Conservation (phyloP, 257 asterid species). For the Knoxia roxburghii region DNA sequence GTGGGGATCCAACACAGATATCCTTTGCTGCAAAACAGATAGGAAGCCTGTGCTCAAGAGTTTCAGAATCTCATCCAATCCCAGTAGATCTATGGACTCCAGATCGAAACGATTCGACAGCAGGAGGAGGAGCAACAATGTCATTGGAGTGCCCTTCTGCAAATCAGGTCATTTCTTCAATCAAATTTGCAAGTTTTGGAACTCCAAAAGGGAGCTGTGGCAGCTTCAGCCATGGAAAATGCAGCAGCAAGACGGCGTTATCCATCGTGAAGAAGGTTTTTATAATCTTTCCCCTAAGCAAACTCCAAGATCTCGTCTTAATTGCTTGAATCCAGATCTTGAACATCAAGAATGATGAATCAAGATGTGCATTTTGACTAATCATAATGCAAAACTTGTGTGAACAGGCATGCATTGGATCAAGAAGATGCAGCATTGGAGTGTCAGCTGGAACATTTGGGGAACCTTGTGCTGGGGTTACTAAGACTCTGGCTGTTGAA, state of each 20-base stretch:
- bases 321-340: too few relatives aligned
- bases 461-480: constrained; percentile 62
- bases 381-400: neutral
- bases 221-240: constrained; percentile 73
- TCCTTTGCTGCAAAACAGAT: constrained; percentile 60
- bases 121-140: constrained; percentile 36
- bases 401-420: constrained; percentile 73
- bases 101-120: constrained; percentile 32
- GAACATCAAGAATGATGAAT: too few relatives aligned
- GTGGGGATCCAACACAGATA: constrained; percentile 78
- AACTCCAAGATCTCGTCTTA: neutral
- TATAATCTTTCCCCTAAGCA: constrained; percentile 5
- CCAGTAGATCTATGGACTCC: constrained; percentile 70
- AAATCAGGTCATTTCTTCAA: constrained; percentile 59
- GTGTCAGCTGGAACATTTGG: constrained; percentile 61
- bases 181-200: constrained; percentile 83
- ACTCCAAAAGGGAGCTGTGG: constrained; percentile 84
- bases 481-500: constrained; percentile 74
- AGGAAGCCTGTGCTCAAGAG: constrained; percentile 49
- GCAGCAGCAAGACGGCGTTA: constrained; percentile 58
- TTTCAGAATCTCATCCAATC: constrained; percentile 69
- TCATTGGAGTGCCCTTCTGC: constrained; percentile 56
- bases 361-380: neutral
- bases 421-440: constrained; percentile 58
- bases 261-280: constrained; percentile 65